Evolutionary conservation across 306 rosid species (phyloP).

Genomic region (Styphnolobium japonicum): DNA sequence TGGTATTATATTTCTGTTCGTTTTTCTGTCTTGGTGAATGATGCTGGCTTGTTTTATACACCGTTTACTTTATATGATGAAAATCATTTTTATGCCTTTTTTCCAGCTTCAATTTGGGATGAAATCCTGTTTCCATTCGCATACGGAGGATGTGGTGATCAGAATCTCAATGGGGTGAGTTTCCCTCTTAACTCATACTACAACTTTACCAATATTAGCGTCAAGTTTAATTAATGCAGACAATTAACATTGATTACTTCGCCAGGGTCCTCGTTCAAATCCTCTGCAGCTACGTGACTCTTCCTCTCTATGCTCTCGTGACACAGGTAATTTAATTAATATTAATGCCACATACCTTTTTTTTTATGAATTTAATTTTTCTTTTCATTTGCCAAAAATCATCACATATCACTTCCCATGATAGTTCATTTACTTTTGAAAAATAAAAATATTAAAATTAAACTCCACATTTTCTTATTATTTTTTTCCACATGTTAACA

Average conservation of each 20-base stretch:
- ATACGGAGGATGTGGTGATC: constrained; percentile 44
- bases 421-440: neutral
- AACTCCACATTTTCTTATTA: neutral
- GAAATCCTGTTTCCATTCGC: constrained; percentile 55
- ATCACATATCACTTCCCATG: neutral
- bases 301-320: constrained; percentile 74
- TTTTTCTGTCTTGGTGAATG: no score
- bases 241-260: neutral
- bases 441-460: neutral
- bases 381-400: neutral
- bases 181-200: neutral
- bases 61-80: neutral
- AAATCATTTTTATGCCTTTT: neutral
- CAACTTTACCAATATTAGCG: neutral
- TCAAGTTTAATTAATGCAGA: neutral
- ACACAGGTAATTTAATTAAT: constrained; percentile 49
- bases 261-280: constrained; percentile 58
- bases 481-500: neutral
- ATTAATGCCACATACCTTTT: neutral
- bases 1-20: no score
- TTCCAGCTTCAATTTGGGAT: constrained; percentile 52
- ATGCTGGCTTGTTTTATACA: neutral
- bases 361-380: neutral
- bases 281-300: constrained; percentile 75
- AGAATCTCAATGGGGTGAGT: constrained; percentile 69